Conservation (phyloP, 306 rosid genomes). For the Rosa multiflora region DNA sequence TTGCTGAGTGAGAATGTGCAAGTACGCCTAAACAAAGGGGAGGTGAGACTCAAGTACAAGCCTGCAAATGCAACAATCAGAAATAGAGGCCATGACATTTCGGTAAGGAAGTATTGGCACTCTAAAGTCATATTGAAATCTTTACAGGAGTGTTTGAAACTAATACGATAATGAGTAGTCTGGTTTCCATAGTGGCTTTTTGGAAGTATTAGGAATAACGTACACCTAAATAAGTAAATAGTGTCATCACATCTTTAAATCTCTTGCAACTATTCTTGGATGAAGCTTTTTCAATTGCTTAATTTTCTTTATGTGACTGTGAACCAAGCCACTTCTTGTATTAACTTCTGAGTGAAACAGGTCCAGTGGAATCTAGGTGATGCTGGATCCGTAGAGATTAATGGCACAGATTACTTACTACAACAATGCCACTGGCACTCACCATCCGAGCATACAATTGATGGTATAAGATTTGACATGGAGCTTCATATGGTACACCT, state of each 20-base stretch:
- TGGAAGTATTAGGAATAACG: neutral
- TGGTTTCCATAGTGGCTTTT: neutral
- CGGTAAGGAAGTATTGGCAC: slow-evolving; percentile 19
- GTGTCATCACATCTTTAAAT: too few relatives aligned
- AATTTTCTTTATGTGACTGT: neutral
- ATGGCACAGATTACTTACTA: slow-evolving; percentile 28
- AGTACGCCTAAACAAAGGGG: neutral
- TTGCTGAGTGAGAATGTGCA: neutral
- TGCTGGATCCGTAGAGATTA: slow-evolving; percentile 38
- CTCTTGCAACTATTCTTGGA: too few relatives aligned
- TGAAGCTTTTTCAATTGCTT: neutral
- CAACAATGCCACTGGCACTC: slow-evolving; percentile 44
- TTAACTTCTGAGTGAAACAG: slow-evolving; percentile 16
- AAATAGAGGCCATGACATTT: slow-evolving; percentile 33
- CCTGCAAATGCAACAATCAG: slow-evolving; percentile 33
- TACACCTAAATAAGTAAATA: neutral
- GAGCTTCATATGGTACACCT: slow-evolving; percentile 45
- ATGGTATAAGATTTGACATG: slow-evolving; percentile 36
- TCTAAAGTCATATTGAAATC: neutral
- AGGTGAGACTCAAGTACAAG: slow-evolving; percentile 4
- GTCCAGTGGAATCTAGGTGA: slow-evolving; percentile 32
- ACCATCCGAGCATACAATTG: slow-evolving; percentile 43
- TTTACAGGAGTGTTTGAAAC: too few relatives aligned
- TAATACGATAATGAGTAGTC: neutral
- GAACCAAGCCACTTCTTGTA: neutral